Evolutionary conservation across 148 eudicot species (phyloP), one percentile per base, ranked within the genome.

Genomic region (Diospyros kaki): DNA sequence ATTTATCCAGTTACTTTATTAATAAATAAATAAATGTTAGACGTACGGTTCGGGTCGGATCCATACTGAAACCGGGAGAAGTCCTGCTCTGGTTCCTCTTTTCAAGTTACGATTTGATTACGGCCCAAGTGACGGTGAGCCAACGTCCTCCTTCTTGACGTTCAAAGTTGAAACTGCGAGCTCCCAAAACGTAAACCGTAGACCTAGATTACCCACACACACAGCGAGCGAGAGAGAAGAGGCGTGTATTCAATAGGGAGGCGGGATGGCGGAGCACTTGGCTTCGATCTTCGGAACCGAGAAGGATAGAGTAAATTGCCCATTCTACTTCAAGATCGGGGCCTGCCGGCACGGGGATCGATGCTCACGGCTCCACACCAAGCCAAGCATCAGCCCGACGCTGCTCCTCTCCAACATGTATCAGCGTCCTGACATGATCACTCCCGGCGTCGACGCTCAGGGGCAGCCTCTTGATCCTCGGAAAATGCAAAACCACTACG

Each of bases 271-370:
- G 82, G 97, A 88, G 78, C 94, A 92, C 68, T 77, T 90, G n/a
- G 95, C 97, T 4, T 90, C 97, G 52, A 92, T 92, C 68, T 92
- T 92, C 69, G 95, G 97, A 1, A 92, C 94, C 17, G 97, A 92
- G 84, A 92, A 92, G 76, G 97, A 92, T 79, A 83, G 97, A 76
- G 97, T 92, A 28, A 92, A 92, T 81, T 92, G 97, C 69, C 97
- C 95, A 0, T 92, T 92, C 76, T 90, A 92, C 80, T 92, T 92
- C 83, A 92, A 92, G 91, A 92, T 92, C 76, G 97, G 97, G 11
- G 97, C 97, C 2, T 92, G 97, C 39, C 51, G 95, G 28, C 97
- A 92, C 58, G 95, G 95, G 0, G 97, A 92, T 74, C 83, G 95
- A 0, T 92, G 97, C 79, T 86, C 94, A 0, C 77, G 95, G 72